A percentile compares a stretch with the other conserved stretches of the same genome.
phyloP scores from a whole-genome alignment of 495 filamentous ascomycete species.

The Cercophora sp. region DNA sequence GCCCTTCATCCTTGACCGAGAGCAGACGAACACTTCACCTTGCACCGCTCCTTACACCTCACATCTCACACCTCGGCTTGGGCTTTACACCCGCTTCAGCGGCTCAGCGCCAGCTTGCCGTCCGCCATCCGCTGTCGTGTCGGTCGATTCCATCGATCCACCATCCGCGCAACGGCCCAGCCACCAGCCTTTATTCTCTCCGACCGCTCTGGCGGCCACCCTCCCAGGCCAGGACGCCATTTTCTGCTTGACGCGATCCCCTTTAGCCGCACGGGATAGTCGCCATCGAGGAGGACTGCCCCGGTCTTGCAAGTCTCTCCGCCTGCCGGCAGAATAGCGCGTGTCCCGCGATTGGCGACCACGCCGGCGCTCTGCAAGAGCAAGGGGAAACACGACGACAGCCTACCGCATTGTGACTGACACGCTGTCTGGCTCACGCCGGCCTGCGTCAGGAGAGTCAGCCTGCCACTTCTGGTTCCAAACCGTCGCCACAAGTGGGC shows the following conservation, averaged over 20 bases:
- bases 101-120: too few species aligned
- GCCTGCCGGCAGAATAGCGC: constrained; percentile 16
- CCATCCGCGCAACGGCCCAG: constrained; percentile 12
- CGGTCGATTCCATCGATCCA: too few species aligned
- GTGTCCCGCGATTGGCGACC: constrained; percentile 22
- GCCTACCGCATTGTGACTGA: too few species aligned
- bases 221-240: constrained; percentile 6
- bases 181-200: constrained; percentile 15
- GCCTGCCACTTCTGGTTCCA: constrained; percentile 6
- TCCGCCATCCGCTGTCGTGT: too few species aligned
- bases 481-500: too few species aligned
- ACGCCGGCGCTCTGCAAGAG: background rate
- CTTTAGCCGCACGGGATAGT: constrained; percentile 27
- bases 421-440: too few species aligned
- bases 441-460: too few species aligned
- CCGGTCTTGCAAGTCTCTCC: background rate
- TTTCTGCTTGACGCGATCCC: constrained; percentile 20
- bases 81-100: too few species aligned
- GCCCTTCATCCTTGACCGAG: constrained; percentile 2
- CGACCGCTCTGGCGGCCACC: constrained; percentile 26
- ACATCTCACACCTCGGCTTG: background rate
- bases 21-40: constrained; percentile 2
- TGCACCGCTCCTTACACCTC: background rate
- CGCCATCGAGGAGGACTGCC: background rate
- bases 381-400: too few species aligned